Evolutionary conservation across 2,329 filamentous ascomycete genomes (phyloP), one percentile per base, ranked within the genome.

Genomic region (Albifimbria verrucaria): DNA sequence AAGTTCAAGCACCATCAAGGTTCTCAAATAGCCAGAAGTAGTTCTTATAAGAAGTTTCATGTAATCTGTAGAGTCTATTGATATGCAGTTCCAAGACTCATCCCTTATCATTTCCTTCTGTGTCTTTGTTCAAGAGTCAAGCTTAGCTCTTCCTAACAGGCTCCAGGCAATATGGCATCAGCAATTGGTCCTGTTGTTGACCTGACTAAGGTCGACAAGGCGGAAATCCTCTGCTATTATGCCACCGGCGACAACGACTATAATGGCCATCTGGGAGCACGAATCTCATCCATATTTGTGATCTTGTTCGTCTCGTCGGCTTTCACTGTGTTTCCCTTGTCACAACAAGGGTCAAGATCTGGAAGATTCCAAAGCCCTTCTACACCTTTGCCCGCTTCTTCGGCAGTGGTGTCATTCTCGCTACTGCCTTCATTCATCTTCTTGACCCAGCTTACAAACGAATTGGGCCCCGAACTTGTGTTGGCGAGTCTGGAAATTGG

Each of bases 341-440:
- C 44, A 71, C 85, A 49, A 84, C 87, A 4, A 77, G 39, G 7
- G n/a, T n/a, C 39, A 18, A 17, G 7, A 9, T 7, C 17, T 7
- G 17, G 7, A 7, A 7, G 7, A n/a, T 17, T n/a, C 39, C 21
- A n/a, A 7, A n/a, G 17, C 17, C 39, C 73, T 77, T 82, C 1
- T 91, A 90, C 69, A 86, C 90, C 62, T 75, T 87, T 43, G 82
- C 82, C 36, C 88, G 88, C 59, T 90, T 88, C 70, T 90, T 91
- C 59, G 88, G 88, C 48, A 87, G 87, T 3, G 88, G 88, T 24
- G 87, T 92, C 52, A 91, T 92, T 60, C 78, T 91, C 53, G 86
- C 88, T 1, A 92, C 88, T 1, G 87, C 88, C 1, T 91, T 91
- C 65, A 89, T 91, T 55, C 88, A 92, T 74, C 60, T 77, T 62